These are phyloP conservation scores for Chaetomium fimeti DNA, from an alignment of 495 filamentous ascomycete genomes.

Conservation along the genomic window DNA sequence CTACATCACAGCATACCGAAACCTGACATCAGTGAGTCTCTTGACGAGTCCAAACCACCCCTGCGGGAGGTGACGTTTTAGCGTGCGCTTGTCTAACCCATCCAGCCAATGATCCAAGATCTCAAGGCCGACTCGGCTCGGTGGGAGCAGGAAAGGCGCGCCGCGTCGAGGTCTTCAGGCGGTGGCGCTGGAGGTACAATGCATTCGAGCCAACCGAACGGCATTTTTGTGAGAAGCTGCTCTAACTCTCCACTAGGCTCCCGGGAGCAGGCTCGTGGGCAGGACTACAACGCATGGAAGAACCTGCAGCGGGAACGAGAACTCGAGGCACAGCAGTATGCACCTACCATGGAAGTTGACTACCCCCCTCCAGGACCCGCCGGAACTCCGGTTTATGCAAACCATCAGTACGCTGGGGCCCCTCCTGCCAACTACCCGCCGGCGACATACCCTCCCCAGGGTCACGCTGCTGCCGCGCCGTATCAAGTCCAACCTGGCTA, in stretches of 20 bases:
- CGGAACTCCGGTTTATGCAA: slow-evolving; percentile 17
- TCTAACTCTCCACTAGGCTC: slow-evolving; percentile 58
- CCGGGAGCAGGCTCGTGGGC: slow-evolving; percentile 34
- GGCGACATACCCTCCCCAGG: slow-evolving; percentile 29
- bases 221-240: slow-evolving; percentile 52
- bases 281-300: slow-evolving; percentile 38
- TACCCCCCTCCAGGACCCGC: slow-evolving; percentile 19
- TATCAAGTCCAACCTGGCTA: slow-evolving; percentile 24
- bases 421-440: slow-evolving; percentile 25
- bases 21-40: slow-evolving; percentile 74
- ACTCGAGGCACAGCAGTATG: slow-evolving; percentile 24
- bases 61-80: slow-evolving; percentile 1
- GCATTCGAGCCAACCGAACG: slow-evolving; percentile 53
- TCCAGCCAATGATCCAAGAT: slow-evolving; percentile 86
- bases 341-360: slow-evolving; percentile 36
- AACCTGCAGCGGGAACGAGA: slow-evolving; percentile 28
- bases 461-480: slow-evolving; percentile 21
- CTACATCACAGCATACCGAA: slow-evolving; percentile 84
- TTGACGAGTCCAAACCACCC: neutral
- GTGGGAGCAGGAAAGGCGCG: slow-evolving; percentile 72
- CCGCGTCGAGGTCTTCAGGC: slow-evolving; percentile 42
- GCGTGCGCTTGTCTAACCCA: neutral
- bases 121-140: slow-evolving; percentile 76
- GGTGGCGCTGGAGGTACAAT: slow-evolving; percentile 57
- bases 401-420: slow-evolving; percentile 26